Percentiles rank a stretch among this genome's conserved stretches.
These are phyloP conservation scores for Hemisphaericaspora xylofermentans DNA, from an alignment of 1,139 yeast genomes.

Conservation along the genomic window DNA sequence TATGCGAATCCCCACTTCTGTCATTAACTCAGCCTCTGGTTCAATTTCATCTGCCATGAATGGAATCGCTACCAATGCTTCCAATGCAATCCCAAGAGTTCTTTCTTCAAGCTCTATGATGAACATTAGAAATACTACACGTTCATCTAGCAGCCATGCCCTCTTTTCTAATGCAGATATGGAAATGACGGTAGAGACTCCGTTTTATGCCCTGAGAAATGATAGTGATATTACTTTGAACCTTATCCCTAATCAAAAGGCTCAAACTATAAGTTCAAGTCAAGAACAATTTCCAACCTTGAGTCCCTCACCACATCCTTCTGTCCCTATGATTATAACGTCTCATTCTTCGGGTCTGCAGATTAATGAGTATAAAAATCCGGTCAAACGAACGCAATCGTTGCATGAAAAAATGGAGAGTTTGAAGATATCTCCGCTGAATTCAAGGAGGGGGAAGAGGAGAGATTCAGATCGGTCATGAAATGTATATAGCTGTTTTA, in stretches of 20 bases:
- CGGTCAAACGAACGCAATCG: not conserved
- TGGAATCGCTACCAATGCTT: not conserved
- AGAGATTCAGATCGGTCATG: not conserved
- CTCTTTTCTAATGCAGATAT: not conserved
- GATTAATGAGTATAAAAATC: not conserved
- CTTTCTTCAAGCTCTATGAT: constrained; percentile 6
- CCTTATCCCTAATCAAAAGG: constrained; percentile 10
- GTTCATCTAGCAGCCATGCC: not conserved
- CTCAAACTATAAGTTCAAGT: constrained; percentile 4
- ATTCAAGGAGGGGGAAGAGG: not conserved
- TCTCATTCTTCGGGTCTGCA: not conserved
- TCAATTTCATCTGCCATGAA: not conserved
- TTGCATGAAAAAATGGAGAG: constrained; percentile 4
- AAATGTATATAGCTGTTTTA: not conserved
- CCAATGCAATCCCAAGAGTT: constrained; percentile 2
- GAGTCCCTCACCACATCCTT: not conserved
- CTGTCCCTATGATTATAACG: not conserved
- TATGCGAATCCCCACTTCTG: constrained; percentile 1
- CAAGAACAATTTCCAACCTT: constrained; percentile 11
- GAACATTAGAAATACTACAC: not conserved
- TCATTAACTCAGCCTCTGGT: constrained; percentile 6
- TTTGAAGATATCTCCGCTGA: constrained; percentile 4
- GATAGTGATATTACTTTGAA: constrained; percentile 12
- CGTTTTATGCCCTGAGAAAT: constrained; percentile 3
- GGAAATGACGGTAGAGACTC: not conserved